Base-by-base conservation (phyloP, 2,329 filamentous ascomycete genomes). In the Diaporthe humulicola region DNA sequence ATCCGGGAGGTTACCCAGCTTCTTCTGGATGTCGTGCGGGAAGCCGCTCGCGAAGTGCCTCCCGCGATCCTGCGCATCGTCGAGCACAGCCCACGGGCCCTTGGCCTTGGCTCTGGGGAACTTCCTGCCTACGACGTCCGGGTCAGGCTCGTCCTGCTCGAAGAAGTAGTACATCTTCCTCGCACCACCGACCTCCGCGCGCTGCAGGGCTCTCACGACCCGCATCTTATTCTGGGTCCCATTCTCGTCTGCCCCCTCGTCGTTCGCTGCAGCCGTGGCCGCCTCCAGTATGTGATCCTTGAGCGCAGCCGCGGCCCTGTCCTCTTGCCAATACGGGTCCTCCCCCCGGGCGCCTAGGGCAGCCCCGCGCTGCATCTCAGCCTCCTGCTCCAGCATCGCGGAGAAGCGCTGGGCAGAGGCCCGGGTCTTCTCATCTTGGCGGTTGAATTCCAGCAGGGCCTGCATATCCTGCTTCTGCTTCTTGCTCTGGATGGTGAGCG, bases 41-140 rank as follows among this genome's bases (percentile, higher is more conserved):
- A 93, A 84, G 2, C 93, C 93, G 28, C 90, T 91, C 33, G 90
- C 82, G 71, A 95, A 89, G 50, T 90, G 86, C 77, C 91, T 89
- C 72, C 90, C 85, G 67, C 92, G 88, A 52, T 86, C 84, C 9
- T 83, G 83, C 0, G 88, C 84, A 42, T 90, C 86, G 74, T 81
- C 81, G 6, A 92, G 81, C n/a, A 88, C 82, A 17, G 79, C 81
- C 89, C 89, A 91, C 5, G 82, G 82, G 0, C 85, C 85, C 22
- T 80, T 83, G 4, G 80, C 83, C 10, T 80, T 79, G 22, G 81
- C 79, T 15, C 80, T 82, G 2, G 86, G 86, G 56, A 88, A 87
- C 10, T 79, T 78, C 36, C 78, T 77, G 70, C 76, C 75, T 54
- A 80, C 71, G 70, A 79, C 72, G 1, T 79, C 71, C 40, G 78